phyloP scores from a whole-genome alignment of 225 moss, liverwort and hornwort species.

The Sphagnum tenellum region DNA sequence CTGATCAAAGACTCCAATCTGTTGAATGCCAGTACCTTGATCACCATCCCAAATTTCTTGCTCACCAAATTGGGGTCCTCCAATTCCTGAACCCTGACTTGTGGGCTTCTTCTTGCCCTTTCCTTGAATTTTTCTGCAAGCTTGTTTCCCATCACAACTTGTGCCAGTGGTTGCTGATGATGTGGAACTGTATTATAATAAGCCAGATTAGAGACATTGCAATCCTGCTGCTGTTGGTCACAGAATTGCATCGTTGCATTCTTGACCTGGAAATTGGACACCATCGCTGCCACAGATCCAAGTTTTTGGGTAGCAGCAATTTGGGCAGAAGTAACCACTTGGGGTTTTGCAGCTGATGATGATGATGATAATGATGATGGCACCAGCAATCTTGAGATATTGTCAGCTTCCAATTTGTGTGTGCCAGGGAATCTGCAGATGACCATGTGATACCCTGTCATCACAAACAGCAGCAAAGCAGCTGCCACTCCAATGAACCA shows the following conservation, averaged over 20 bases:
- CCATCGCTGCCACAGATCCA: no score
- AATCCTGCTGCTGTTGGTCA: no score
- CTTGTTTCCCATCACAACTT: no score
- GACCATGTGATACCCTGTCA: constrained; percentile 21
- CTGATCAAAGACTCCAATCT: constrained; percentile 54
- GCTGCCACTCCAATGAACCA: constrained; percentile 13
- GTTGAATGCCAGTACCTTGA: constrained; percentile 82
- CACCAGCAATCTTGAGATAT: no score
- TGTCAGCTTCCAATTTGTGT: not conserved
- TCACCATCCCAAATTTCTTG: constrained; percentile 64
- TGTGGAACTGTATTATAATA: no score
- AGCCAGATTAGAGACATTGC: no score
- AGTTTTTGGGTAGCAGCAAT: no score
- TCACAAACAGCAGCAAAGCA: constrained; percentile 18
- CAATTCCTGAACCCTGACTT: constrained; percentile 32
- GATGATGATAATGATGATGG: not conserved
- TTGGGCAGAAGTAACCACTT: no score
- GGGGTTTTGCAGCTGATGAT: no score
- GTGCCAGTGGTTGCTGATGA: no score
- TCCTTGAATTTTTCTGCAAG: no score
- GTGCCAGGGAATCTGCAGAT: constrained; percentile 8
- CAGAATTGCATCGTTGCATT: not conserved
- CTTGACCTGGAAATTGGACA: not conserved
- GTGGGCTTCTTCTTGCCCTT: no score
- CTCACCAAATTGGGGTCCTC: constrained; percentile 68